Base-by-base conservation (phyloP, 176 grass and related monocot species). In the Oryza longistaminata region DNA sequence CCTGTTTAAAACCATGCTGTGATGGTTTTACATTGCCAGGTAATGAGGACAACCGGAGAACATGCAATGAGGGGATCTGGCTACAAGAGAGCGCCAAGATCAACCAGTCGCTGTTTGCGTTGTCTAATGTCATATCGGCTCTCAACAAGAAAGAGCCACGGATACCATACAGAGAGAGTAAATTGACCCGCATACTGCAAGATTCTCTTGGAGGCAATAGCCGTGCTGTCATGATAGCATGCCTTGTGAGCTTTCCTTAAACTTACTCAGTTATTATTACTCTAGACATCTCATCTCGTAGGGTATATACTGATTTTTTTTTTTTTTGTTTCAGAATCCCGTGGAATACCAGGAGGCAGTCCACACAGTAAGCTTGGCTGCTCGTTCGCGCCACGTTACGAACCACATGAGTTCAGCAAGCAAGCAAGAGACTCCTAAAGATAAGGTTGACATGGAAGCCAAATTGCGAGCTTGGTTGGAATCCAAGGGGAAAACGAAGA, bases 21-120 rank as follows among this genome's bases (percentile, higher is more conserved):
- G n/a, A 55, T 86, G 83, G 49, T 67, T 83, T 3, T 83, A 27
- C 29, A 76, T 62, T 68, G 21, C 29, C 81, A 99, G 96, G 93
- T 39, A 99, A 90, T 11, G 96, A 99, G 82, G 96, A 99, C 55
- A 99, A 99, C 8, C 86, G 73, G 64, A 92, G 92, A 68, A 86
- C 88, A 52, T 84, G 84, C 80, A 99, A 96, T 74, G 90, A 92
- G 21, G 91, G 96, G 33, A 91, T 99, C 50, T 88, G 93, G 7
- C 92, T 99, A 31, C 90, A 96, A 86, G 96, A 99, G 89, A 96
- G 96, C 14, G 68, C 90, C 14, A 96, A 96, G 85, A 99, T 99
- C n/a, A 99, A 96, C 62, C 92, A 87, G 39, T 99, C 96, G 5
- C 60, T 99, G 58, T 88, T 96, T 90, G 88, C 93, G 27, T 71